Percentiles rank a stretch among this genome's conserved stretches.
These are phyloP conservation scores for Septoria petroselini DNA, from an alignment of 2,329 filamentous ascomycete genomes.

Conservation along the genomic window DNA sequence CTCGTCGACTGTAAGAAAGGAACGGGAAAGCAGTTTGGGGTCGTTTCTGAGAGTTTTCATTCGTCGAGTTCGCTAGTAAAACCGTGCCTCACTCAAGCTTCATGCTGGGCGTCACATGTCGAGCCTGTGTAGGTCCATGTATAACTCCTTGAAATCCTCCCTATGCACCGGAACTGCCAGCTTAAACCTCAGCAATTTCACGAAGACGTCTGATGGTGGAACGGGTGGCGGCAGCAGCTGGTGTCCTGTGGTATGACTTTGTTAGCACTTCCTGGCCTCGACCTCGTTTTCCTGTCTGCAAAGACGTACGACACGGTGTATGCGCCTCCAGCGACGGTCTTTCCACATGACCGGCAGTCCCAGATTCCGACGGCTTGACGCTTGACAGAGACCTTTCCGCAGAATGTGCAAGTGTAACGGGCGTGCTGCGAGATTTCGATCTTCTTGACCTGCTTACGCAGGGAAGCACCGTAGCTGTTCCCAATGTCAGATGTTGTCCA, in stretches of 20 bases:
- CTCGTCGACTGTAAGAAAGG: slow-evolving; percentile 11
- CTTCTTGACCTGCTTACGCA: slow-evolving; percentile 99
- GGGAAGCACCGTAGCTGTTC: slow-evolving; percentile 90
- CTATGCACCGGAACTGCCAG: slow-evolving; percentile 25
- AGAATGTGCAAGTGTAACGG: slow-evolving; percentile 97
- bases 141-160: slow-evolving; percentile 32
- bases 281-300: neutral
- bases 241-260: slow-evolving; percentile 59
- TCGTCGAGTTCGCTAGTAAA: slow-evolving; percentile 30
- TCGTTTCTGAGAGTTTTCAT: slow-evolving; percentile 29
- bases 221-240: slow-evolving; percentile 88
- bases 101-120: slow-evolving; percentile 22
- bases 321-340: slow-evolving; percentile 89
- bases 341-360: slow-evolving; percentile 93
- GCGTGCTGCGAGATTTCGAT: slow-evolving; percentile 99
- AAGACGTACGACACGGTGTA: slow-evolving; percentile 91
- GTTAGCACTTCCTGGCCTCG: slow-evolving; percentile 11
- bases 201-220: slow-evolving; percentile 95
- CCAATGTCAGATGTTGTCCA: slow-evolving; percentile 18
- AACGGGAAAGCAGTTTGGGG: slow-evolving; percentile 8
- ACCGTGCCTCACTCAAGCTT: slow-evolving; percentile 21
- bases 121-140: slow-evolving; percentile 23
- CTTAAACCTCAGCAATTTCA: slow-evolving; percentile 93
- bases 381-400: slow-evolving; percentile 78
- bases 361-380: slow-evolving; percentile 91